Percentiles rank a stretch among this genome's conserved stretches.
phyloP scores from a whole-genome alignment of 2,329 filamentous ascomycete species.

The Ceratocystis destructans region DNA sequence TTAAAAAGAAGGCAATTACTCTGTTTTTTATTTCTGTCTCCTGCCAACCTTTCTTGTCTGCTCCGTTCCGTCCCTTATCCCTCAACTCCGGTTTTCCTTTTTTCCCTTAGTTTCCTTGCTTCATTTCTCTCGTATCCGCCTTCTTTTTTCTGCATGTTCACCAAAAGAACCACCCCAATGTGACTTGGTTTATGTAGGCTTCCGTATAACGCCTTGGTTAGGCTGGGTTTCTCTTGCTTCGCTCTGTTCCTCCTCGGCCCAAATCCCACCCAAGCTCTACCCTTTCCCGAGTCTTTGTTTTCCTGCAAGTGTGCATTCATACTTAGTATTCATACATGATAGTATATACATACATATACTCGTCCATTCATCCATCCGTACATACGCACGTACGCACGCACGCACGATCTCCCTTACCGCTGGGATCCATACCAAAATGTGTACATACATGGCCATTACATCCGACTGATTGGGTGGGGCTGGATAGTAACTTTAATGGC shows the following conservation, averaged over 20 bases:
- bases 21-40: not conserved
- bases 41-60: not conserved
- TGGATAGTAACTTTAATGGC: not conserved
- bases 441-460: not conserved
- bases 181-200: slow-evolving; percentile 4
- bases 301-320: not conserved
- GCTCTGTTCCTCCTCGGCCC: not conserved
- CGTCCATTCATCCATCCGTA: not conserved
- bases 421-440: not conserved
- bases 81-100: not conserved
- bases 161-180: not conserved
- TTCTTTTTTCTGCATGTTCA: not conserved
- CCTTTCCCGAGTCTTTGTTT: not conserved
- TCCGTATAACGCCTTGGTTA: not conserved
- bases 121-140: slow-evolving; percentile 2
- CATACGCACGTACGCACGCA: not conserved
- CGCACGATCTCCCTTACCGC: slow-evolving; percentile 1
- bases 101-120: not conserved
- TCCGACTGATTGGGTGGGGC: not conserved
- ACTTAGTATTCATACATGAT: not conserved
- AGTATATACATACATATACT: not conserved
- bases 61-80: not conserved
- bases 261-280: slow-evolving; percentile 1
- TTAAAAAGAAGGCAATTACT: not conserved
- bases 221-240: not conserved